These are phyloP conservation scores for Xylaria acuta DNA, from an alignment of 495 filamentous ascomycete genomes.

Conservation along the genomic window DNA sequence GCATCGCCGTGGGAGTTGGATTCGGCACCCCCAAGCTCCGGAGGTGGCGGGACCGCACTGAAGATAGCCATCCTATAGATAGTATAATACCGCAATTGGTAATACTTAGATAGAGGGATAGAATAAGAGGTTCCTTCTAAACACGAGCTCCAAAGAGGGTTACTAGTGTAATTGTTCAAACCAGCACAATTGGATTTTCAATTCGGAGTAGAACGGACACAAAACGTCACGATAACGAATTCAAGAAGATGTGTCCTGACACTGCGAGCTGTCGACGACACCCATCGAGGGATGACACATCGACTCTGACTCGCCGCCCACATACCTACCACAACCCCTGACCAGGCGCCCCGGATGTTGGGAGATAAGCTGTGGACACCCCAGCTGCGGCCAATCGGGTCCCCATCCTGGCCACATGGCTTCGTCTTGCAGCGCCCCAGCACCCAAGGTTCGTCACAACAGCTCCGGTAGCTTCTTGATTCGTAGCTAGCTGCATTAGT, in stretches of 20 bases:
- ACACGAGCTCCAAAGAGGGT: not conserved
- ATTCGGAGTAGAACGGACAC: not conserved
- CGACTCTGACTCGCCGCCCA: constrained; percentile 18
- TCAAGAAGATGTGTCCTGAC: constrained; percentile 5
- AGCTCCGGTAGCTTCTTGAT: not conserved
- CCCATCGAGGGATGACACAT: constrained; percentile 18
- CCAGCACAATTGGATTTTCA: not conserved
- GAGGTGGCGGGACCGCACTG: constrained; percentile 48
- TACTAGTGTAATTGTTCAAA: not conserved
- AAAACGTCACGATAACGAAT: not conserved
- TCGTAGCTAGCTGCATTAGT: not conserved
- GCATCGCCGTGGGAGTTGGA: constrained; percentile 18
- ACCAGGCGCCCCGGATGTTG: not conserved
- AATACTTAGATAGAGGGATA: not conserved
- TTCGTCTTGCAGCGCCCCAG: constrained; percentile 8
- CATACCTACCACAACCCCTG: not conserved
- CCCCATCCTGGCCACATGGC: not conserved
- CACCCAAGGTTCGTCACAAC: not conserved
- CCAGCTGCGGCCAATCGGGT: constrained; percentile 5
- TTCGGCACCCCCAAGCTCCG: constrained; percentile 29
- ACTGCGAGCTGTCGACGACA: not conserved
- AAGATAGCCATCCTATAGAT: constrained; percentile 42
- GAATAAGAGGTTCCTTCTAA: not conserved
- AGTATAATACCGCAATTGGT: not conserved
- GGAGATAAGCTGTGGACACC: not conserved